phyloP scores from a whole-genome alignment of 2,329 filamentous ascomycete species.

The Teratosphaeria pseudoeucalypti region DNA sequence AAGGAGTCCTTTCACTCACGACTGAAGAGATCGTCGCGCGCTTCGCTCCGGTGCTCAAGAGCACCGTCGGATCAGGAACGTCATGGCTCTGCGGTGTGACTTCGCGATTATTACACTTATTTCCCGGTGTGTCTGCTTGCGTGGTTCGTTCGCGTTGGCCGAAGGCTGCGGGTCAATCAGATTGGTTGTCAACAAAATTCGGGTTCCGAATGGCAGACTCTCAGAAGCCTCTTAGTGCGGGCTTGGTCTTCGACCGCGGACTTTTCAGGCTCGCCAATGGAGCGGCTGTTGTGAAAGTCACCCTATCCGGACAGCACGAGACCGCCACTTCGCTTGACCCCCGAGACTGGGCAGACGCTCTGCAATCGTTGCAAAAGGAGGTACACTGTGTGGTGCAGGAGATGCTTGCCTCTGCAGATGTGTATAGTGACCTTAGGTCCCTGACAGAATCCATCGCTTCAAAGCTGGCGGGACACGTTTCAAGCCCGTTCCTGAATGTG shows the following conservation, averaged over 20 bases:
- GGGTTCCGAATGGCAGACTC: not conserved
- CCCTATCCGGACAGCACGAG: not conserved
- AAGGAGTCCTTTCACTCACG: not conserved
- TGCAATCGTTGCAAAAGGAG: not conserved
- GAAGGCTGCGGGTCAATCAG: no score
- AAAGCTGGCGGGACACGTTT: not conserved
- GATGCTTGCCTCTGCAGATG: not conserved
- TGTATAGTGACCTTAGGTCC: not conserved
- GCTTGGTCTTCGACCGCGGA: not conserved
- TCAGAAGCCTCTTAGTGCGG: not conserved
- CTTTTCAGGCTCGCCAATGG: not conserved
- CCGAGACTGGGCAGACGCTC: not conserved
- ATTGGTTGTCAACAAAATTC: not conserved
- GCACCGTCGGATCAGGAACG: not conserved
- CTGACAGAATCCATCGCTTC: not conserved
- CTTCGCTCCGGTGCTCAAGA: not conserved
- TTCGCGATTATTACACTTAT: not conserved
- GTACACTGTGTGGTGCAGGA: not conserved
- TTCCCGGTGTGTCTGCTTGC: not conserved
- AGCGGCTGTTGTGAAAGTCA: not conserved
- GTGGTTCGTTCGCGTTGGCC: no score
- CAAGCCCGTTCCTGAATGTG: not conserved
- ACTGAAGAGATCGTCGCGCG: not conserved
- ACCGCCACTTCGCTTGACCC: not conserved
- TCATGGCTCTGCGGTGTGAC: not conserved